Base-by-base conservation (phyloP, 2,329 filamentous ascomycete species). In the Geosmithia morbida region DNA sequence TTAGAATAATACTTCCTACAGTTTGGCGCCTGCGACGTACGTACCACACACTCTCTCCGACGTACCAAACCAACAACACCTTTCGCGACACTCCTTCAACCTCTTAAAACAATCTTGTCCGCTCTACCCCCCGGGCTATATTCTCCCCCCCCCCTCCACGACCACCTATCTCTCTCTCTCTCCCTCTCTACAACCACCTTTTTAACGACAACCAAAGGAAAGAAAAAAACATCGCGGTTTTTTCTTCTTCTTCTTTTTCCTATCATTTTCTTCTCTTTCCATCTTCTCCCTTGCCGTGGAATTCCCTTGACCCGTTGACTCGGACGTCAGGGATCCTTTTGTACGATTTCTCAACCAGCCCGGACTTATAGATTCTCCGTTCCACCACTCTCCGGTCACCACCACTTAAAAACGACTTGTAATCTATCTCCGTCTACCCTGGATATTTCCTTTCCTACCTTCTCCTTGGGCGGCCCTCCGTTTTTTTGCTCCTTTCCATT, bases 261-360 rank as follows among this genome's bases (percentile, higher is more conserved):
- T 37, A 5, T 37, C 33, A 7, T 26, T 26, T 26, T 26, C 22
- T 26, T 26, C 22, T 26, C 8, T 8, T 26, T 26, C 22, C n/a
- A n/a, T 26, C 22, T 26, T 26, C 4, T 26, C 22, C 8, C 8
- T 26, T 26, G 3, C 11, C 11, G 6, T 37, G 6, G 6, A 37
- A 37, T 43, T 45, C 33, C 33, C 59, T 68, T 68, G 68, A 72
- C 64, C 68, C 66, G 66, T 72, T 72, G 61, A 69, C 61, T 72
- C 69, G 71, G 70, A 62, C 62, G 64, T 70, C 62, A 56, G 61
- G 58, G 53, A 54, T 5, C 4, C 29, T n/a, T n/a, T 48, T 20
- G 26, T 29, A 33, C 37, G 43, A 41, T 33, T 22, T n/a, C 22
- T 18, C 18, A 37, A 37, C 33, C 33, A 37, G 3, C 5, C 33